A percentile compares a stretch with the other conserved stretches of the same genome.
These are phyloP conservation scores for Mortierella antarctica DNA, from an alignment of 192 early-diverging fungal genomes.

Conservation along the genomic window DNA sequence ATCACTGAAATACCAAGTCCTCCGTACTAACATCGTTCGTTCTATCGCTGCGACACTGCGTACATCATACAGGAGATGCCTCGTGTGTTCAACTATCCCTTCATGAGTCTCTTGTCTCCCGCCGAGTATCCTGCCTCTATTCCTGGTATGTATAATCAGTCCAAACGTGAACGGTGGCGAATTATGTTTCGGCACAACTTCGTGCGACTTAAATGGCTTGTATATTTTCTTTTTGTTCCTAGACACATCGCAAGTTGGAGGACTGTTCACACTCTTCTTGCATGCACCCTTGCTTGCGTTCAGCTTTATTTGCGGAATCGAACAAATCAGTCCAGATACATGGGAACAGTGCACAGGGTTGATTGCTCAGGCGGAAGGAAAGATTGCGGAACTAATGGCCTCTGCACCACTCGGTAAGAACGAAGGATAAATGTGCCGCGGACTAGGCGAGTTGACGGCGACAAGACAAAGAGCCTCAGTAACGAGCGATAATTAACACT, in stretches of 20 bases:
- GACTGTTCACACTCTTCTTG: constrained; percentile 94
- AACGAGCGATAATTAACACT: not conserved
- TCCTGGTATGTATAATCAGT: constrained; percentile 64
- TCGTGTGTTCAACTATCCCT: constrained; percentile 86
- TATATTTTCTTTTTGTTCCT: not conserved
- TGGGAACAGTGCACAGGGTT: constrained; percentile 77
- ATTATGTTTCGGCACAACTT: no score
- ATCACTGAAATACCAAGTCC: not conserved
- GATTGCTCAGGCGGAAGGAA: constrained; percentile 61
- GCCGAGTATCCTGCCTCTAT: constrained; percentile 84
- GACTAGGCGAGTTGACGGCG: not conserved
- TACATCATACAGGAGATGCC: constrained; percentile 72
- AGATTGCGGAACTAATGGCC: constrained; percentile 66
- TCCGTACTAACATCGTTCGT: not conserved
- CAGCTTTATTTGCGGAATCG: constrained; percentile 80
- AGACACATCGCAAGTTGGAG: constrained; percentile 78
- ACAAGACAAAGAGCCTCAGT: not conserved
- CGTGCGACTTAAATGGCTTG: no score
- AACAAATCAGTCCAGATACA: constrained; percentile 64
- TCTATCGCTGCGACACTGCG: constrained; percentile 1
- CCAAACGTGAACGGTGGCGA: not conserved
- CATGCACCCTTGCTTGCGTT: constrained; percentile 93
- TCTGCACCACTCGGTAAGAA: constrained; percentile 43
- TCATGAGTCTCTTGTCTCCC: constrained; percentile 92
- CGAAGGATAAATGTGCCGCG: not conserved